Conservation (phyloP, 2,329 filamentous ascomycete species). For the Cordyceps fumosorosea region DNA sequence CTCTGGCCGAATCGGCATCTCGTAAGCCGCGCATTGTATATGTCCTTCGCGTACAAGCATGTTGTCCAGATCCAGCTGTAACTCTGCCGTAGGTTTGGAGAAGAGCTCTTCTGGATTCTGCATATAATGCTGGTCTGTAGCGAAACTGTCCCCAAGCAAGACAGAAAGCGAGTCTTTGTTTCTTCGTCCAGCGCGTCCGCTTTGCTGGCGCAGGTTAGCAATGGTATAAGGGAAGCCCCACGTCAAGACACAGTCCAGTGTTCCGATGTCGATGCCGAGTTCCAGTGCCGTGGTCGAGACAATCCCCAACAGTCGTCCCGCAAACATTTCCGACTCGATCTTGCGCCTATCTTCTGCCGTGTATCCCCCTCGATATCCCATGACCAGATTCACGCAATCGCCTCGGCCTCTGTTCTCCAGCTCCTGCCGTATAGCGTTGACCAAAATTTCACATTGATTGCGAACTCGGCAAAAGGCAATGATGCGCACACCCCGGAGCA, state of each 20-base stretch:
- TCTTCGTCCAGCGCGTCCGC: slow-evolving; percentile 80
- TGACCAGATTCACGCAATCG: slow-evolving; percentile 73
- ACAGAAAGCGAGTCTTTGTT: slow-evolving; percentile 93
- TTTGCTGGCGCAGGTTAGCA: slow-evolving; percentile 89
- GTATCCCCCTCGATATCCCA: slow-evolving; percentile 94
- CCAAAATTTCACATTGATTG: slow-evolving; percentile 79
- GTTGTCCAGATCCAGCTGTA: slow-evolving; percentile 89
- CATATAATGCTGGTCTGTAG: slow-evolving; percentile 96
- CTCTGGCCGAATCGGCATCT: slow-evolving; percentile 81
- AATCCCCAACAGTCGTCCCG: slow-evolving; percentile 86
- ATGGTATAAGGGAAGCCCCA: slow-evolving; percentile 96
- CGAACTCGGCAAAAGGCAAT: slow-evolving; percentile 90
- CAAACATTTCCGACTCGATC: slow-evolving; percentile 96
- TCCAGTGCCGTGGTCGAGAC: slow-evolving; percentile 91
- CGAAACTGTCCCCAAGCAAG: slow-evolving; percentile 80
- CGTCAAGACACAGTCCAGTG: slow-evolving; percentile 86
- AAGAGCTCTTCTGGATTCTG: slow-evolving; percentile 91
- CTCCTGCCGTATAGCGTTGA: slow-evolving; percentile 73
- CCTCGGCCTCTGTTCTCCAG: slow-evolving; percentile 64
- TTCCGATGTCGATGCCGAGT: slow-evolving; percentile 90
- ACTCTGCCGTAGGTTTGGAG: slow-evolving; percentile 78
- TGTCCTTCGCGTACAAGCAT: slow-evolving; percentile 89
- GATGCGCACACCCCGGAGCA: slow-evolving; percentile 80
- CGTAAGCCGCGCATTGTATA: slow-evolving; percentile 88
- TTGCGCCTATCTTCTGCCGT: slow-evolving; percentile 80